Percentiles rank a stretch among this genome's conserved stretches.
Conservation (phyloP, 306 rosid genomes). For the Rosa persica region DNA sequence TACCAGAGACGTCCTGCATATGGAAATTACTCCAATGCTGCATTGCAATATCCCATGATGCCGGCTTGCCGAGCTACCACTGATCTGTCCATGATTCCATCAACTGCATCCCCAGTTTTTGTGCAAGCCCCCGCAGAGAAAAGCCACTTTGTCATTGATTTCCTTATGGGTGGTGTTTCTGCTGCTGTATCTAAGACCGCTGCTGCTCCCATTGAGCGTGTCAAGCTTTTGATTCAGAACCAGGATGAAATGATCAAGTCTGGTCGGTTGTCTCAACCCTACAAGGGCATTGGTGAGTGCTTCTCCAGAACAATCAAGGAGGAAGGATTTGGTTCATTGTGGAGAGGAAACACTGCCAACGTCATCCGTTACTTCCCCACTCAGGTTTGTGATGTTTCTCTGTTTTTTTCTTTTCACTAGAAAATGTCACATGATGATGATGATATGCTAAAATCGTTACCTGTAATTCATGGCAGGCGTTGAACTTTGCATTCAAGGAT, state of each 20-base stretch:
- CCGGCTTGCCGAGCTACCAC: slow-evolving; percentile 50
- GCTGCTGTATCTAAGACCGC: slow-evolving; percentile 96
- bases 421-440: background rate
- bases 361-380: slow-evolving; percentile 76
- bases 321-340: slow-evolving; percentile 61
- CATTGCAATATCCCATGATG: slow-evolving; percentile 51
- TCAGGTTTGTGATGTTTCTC: slow-evolving; percentile 27
- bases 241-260: slow-evolving; percentile 85
- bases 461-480: slow-evolving; percentile 50
- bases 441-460: slow-evolving; percentile 15
- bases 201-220: slow-evolving; percentile 93
- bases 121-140: slow-evolving; percentile 82
- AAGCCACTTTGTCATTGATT: slow-evolving; percentile 62
- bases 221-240: slow-evolving; percentile 86
- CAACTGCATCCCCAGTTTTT: slow-evolving; percentile 74
- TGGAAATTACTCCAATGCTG: slow-evolving; percentile 65
- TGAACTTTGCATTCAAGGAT: slow-evolving; percentile 92
- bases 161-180: slow-evolving; percentile 95
- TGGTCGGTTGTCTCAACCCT: slow-evolving; percentile 83
- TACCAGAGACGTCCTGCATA: slow-evolving; percentile 55
- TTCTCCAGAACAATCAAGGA: slow-evolving; percentile 61
- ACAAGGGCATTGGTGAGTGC: slow-evolving; percentile 94
- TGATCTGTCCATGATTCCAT: slow-evolving; percentile 53
- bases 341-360: slow-evolving; percentile 93
- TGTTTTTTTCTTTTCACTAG: background rate